Percentiles rank a stretch among this genome's conserved stretches.
These are phyloP conservation scores for Claviceps spartinae DNA, from an alignment of 2,329 filamentous ascomycete species.

Conservation along the genomic window DNA sequence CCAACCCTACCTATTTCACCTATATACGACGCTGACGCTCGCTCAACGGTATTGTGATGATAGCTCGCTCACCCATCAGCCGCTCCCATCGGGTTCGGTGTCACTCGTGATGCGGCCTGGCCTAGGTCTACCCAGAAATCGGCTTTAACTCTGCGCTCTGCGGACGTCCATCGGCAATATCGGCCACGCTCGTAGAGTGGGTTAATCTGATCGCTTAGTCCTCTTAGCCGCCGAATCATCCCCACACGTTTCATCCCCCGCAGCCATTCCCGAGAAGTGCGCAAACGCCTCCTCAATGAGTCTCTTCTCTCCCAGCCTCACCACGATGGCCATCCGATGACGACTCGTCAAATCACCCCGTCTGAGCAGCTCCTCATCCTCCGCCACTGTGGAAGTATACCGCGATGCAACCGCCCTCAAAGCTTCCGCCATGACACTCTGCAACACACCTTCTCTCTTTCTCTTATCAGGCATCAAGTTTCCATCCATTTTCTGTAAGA, in stretches of 20 bases:
- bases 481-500: constrained; percentile 29
- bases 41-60: too few relatives aligned
- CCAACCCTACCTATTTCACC: too few relatives aligned
- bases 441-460: constrained; percentile 32
- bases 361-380: constrained; percentile 27
- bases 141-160: too few relatives aligned
- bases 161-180: too few relatives aligned
- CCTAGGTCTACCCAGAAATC: too few relatives aligned
- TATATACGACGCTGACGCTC: too few relatives aligned
- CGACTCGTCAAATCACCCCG: constrained; percentile 19
- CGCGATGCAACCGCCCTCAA: constrained; percentile 25
- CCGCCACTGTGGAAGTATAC: constrained; percentile 28
- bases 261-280: constrained; percentile 14
- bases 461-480: constrained; percentile 33
- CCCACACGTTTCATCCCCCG: constrained; percentile 11
- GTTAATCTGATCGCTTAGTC: constrained; percentile 13
- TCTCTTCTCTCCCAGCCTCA: constrained; percentile 60
- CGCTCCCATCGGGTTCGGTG: too few relatives aligned
- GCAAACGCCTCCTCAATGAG: constrained; percentile 42
- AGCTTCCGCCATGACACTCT: constrained; percentile 25
- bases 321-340: constrained; percentile 47
- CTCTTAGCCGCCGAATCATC: constrained; percentile 17
- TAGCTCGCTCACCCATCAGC: too few relatives aligned
- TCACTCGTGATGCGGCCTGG: too few relatives aligned
- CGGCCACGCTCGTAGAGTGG: too few relatives aligned